phyloP scores from a whole-genome alignment of 2,329 filamentous ascomycete species.

The Didymella segeticola region DNA sequence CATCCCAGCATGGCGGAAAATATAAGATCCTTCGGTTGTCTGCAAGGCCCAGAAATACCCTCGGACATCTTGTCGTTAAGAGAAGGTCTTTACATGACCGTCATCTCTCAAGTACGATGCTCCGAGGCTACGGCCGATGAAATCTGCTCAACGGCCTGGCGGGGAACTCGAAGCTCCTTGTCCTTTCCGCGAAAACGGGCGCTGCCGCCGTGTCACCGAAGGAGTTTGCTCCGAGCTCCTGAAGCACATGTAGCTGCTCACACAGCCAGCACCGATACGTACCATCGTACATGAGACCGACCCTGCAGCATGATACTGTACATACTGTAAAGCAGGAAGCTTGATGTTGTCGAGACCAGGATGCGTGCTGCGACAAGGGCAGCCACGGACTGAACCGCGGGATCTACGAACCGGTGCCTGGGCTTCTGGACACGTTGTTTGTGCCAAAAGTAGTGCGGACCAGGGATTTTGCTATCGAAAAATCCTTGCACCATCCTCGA shows the following conservation, averaged over 20 bases:
- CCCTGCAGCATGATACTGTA: slow-evolving; percentile 7
- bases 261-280: slow-evolving; percentile 3
- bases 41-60: slow-evolving; percentile 41
- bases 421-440: slow-evolving; percentile 44
- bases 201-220: slow-evolving; percentile 28
- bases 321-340: slow-evolving; percentile 8
- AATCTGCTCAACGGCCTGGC: slow-evolving; percentile 28
- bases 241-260: slow-evolving; percentile 1
- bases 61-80: slow-evolving; percentile 45
- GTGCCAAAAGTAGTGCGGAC: slow-evolving; percentile 42
- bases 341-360: slow-evolving; percentile 14
- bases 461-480: slow-evolving; percentile 24
- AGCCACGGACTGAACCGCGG: slow-evolving; percentile 43
- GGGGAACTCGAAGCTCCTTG: slow-evolving; percentile 23
- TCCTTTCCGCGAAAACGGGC: slow-evolving; percentile 24
- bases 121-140: slow-evolving; percentile 31
- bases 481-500: slow-evolving; percentile 35
- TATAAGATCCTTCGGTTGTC: slow-evolving; percentile 10
- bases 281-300: background rate
- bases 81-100: slow-evolving; percentile 41
- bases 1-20: slow-evolving; percentile 13
- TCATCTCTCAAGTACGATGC: slow-evolving; percentile 41
- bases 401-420: slow-evolving; percentile 49
- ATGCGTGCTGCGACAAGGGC: slow-evolving; percentile 17
- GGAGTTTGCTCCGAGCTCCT: slow-evolving; percentile 8